Percentiles rank a stretch among this genome's conserved stretches.
These are phyloP conservation scores for Flaveria linearis DNA, from an alignment of 129 eudicot species.

Conservation along the genomic window DNA sequence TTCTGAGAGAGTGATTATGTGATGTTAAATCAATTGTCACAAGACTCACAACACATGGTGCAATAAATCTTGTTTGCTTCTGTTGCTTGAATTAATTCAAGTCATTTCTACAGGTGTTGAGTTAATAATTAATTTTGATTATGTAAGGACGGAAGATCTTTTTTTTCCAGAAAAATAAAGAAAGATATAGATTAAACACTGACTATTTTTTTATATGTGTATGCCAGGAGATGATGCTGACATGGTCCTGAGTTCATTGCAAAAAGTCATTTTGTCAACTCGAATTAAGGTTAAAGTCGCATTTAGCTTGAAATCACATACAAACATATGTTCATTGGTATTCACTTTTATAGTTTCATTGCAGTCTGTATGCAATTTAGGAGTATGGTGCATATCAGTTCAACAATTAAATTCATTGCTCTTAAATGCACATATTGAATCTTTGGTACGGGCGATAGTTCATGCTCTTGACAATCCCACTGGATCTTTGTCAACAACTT, in stretches of 20 bases:
- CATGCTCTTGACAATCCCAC: slow-evolving; percentile 89
- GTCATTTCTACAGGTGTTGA: background rate
- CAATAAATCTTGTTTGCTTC: too few species aligned
- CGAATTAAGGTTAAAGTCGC: slow-evolving; percentile 57
- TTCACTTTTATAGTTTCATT: slow-evolving; percentile 21
- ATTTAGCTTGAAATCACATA: background rate
- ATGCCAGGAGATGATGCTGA: slow-evolving; percentile 57
- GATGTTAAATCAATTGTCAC: too few species aligned
- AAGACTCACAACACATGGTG: too few species aligned
- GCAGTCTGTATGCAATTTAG: slow-evolving; percentile 88
- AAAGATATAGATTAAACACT: background rate
- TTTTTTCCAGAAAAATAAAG: background rate
- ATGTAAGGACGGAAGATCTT: background rate
- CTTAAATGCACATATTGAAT: slow-evolving; percentile 53
- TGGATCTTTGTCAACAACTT: slow-evolving; percentile 82
- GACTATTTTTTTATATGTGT: background rate
- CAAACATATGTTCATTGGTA: background rate
- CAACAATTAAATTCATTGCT: slow-evolving; percentile 57
- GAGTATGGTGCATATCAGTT: slow-evolving; percentile 89
- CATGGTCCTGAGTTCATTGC: slow-evolving; percentile 54
- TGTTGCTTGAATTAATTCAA: too few species aligned
- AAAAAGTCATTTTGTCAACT: slow-evolving; percentile 56
- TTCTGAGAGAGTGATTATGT: too few species aligned
- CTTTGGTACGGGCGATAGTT: slow-evolving; percentile 61
- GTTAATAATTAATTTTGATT: background rate